A percentile compares a stretch with the other conserved stretches of the same genome.
phyloP scores from a whole-genome alignment of 768 basidiomycete genomes.

The Sporobolomyces phaffii region DNA sequence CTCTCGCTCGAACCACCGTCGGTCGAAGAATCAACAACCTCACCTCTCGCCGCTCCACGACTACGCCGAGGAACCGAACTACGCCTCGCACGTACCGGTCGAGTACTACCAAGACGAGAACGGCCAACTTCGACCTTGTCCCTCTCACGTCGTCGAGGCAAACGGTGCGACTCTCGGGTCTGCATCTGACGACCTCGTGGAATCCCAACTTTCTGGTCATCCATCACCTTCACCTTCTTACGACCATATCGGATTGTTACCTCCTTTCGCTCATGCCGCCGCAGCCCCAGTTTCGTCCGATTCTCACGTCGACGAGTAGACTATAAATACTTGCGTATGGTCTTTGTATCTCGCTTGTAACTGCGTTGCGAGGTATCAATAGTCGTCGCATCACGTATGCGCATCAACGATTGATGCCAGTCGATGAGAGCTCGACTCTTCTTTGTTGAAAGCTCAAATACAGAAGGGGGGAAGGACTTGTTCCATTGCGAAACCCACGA shows the following conservation, averaged over 20 bases:
- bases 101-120: slow-evolving; percentile 26
- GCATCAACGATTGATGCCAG: no score
- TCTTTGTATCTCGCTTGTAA: no score
- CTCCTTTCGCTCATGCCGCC: not conserved
- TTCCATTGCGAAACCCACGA: no score
- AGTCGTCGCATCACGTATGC: no score
- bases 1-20: slow-evolving; percentile 5
- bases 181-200: not conserved
- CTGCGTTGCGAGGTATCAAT: no score
- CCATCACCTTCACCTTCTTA: not conserved
- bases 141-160: not conserved
- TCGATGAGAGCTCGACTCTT: no score
- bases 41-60: slow-evolving; percentile 13
- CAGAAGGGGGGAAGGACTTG: no score
- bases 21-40: not conserved
- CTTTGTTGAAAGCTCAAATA: no score
- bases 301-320: no score
- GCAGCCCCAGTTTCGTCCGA: not conserved
- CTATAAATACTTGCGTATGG: no score
- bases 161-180: not conserved
- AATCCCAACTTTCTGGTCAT: no score
- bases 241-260: slow-evolving; percentile 1
- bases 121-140: slow-evolving; percentile 10
- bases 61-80: not conserved
- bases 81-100: not conserved